Evolutionary conservation across 352 stramenopile species (phyloP).

Genomic region (Globisporangium ultimum): DNA sequence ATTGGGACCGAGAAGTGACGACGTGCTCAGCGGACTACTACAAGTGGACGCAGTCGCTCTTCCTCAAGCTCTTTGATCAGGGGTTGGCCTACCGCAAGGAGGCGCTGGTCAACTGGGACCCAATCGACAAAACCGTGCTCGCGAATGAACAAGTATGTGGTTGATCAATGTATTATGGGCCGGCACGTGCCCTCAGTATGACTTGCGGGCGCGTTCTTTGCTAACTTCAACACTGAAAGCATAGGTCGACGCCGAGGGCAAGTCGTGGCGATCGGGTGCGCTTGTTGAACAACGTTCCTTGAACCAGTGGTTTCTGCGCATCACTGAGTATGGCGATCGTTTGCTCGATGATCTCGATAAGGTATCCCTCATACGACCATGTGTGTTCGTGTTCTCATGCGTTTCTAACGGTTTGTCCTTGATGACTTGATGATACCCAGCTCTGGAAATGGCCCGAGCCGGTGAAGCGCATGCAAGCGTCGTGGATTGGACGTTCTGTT

Average conservation of each 20-base stretch:
- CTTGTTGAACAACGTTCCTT: conserved; percentile 93
- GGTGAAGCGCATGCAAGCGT: conserved; percentile 90
- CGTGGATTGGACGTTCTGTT: conserved; percentile 96
- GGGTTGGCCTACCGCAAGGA: conserved; percentile 96
- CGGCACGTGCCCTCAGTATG: not conserved
- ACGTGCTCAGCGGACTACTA: conserved; percentile 97
- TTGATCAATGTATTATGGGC: conserved; percentile 1
- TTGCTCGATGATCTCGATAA: conserved; percentile 94
- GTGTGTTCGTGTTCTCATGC: conserved; percentile 9
- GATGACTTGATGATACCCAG: conserved; percentile 19
- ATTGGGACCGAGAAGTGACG: conserved; percentile 97
- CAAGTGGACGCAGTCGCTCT: conserved; percentile 99
- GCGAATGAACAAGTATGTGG: conserved; percentile 96
- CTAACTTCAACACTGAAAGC: not conserved
- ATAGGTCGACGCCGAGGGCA: conserved; percentile 87
- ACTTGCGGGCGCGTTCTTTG: conserved; percentile 3
- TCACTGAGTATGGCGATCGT: conserved; percentile 97
- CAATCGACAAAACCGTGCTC: conserved; percentile 97
- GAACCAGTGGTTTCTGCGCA: conserved; percentile 98
- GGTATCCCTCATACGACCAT: conserved; percentile 23
- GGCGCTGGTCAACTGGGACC: conserved; percentile 99
- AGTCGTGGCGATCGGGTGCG: conserved; percentile 95
- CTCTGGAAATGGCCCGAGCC: conserved; percentile 82
- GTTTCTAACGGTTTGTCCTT: not conserved
- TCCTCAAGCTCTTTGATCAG: conserved; percentile 96